Base-by-base conservation (phyloP, 768 basidiomycete genomes). In the Paxillus involutus region DNA sequence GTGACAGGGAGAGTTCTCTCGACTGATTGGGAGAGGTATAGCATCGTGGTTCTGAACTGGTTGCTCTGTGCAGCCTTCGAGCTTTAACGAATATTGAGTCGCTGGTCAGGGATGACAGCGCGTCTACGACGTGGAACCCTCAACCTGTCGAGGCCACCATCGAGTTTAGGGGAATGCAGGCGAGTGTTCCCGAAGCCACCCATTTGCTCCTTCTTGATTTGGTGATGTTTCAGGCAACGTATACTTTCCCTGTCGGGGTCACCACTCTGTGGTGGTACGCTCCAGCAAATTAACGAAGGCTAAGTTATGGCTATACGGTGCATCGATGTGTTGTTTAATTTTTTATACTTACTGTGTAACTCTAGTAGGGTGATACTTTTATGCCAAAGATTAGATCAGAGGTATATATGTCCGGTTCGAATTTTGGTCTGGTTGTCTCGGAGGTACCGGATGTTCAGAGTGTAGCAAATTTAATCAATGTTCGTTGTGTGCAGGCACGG, bases 161-260 rank as follows among this genome's bases (percentile, higher is more conserved):
- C 54, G 78, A 80, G 54, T 88, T 87, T 70, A 76, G 79, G 49
- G 86, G 80, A 3, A 75, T 73, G 69, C 84, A 85, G 75, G 84
- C 78, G 47, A 66, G 71, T 59, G 4, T 40, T 16, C 43, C 2
- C 42, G n/a, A 44, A 36, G 5, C 3, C 30, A 39, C 3, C 16
- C 24, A 32, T 43, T 35, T n/a, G 26, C 47, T 13, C 11, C 10
- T 3, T 51, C 29, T 41, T 62, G 32, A 59, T 37, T 29, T 11
- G 3, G 19, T 45, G 30, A 35, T 4, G 9, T 13, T 33, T 6
- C 48, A 80, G 82, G 89, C 87, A 3, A 80, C 74, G 1, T 87
- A 88, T 65, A 88, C 85, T 3, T 91, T 91, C 74, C 88, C 88
- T 2, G 86, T 89, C 12, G 89, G 89, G 26, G 83, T 90, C 26